Evolutionary conservation across 306 rosid species (phyloP), one percentile per base, ranked within the genome.

Genomic region (Bauhinia variegata): DNA sequence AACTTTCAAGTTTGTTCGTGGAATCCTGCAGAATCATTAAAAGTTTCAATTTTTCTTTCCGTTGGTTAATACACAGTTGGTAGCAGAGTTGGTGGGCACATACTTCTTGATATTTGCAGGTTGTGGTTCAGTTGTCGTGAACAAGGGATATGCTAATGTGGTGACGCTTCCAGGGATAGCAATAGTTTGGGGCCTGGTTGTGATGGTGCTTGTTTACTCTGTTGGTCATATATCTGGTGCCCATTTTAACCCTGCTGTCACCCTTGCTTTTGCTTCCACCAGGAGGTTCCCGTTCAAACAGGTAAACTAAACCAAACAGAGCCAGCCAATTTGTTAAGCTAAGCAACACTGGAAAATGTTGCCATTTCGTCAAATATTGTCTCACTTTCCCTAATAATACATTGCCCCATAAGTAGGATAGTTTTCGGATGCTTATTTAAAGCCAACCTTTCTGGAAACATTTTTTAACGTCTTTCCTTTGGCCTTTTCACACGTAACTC

Each of bases 151-250:
- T 0, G 48, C 75, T 4, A 60, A 80, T 39, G 64, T 76, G 5
- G 78, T 88, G n/a, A 85, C 90, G 13, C 60, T 65, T 56, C 95
- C 95, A 0, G 99, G 99, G 59, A 63, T 88, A 5, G n/a, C 90
- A 6, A 80, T 86, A 15, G 68, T 34, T 34, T 93, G 99, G 97
- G 99, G 99, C 1, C 63, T 93, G 7, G 81, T 34, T 32, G 89
- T 88, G 42, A 56, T 72, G 74, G 96, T 90, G 0, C 48, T 88
- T 72, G 54, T 88, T 54, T 93, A 89, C 73, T 74, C 96, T 4
- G 74, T 93, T 17, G 96, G 96, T 8, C 98, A 93, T 4, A 84
- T 93, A 53, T 92, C 96, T 4, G 96, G 98, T 37, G 96, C 89
- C 17, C 96, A 93, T 76, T 83, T 93, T 48, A 90, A 90, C 23